Evolutionary conservation across 768 basidiomycete genomes (phyloP), one percentile per base, ranked within the genome.

Genomic region (Leccinum disarticulatum): DNA sequence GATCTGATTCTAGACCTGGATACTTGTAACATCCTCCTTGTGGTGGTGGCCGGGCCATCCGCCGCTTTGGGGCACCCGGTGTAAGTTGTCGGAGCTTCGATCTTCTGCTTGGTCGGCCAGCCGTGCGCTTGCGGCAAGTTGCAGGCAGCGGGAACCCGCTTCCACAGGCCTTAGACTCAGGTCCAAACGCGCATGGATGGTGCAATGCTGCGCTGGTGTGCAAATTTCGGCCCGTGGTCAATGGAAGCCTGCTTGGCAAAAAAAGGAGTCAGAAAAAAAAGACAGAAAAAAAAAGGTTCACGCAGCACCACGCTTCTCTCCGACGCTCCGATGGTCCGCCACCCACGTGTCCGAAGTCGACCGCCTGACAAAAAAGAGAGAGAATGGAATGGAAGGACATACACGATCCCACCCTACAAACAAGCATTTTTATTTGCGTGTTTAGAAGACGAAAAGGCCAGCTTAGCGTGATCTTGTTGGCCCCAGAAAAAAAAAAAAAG

Each of bases 281-380:
- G 38, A 2, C 33, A 22, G 25, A 33, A 33, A 30, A 14, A 43
- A 35, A 35, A 36, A 54, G 13, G 30, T 30, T 17, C 51, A 19
- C 17, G 15, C 31, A 51, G 49, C 48, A 36, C 62, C 63, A 65
- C 56, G 33, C 48, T 52, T 27, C 51, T 49, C 52, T 66, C 62
- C 56, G 60, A 55, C 41, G 33, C 35, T 56, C 63, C 59, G 64
- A 62, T 19, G 31, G 35, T 58, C 56, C 62, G 52, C 52, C 46
- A 47, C 38, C 54, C 64, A 63, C 61, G 60, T 65, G 57, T 49
- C 52, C 48, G 19, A 46, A 13, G n/a, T 10, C 22, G 43, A 19
- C 43, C 11, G 46, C 11, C 19, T 47, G 46, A 43, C 48, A 19
- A 52, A 57, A 49, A 30, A 36, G 28, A 59, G 6, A 6, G 36